Evolutionary conservation across 164 flowering plant species (phyloP), one percentile per base, ranked within the genome.

Genomic region (Chimonanthus salicifolius): DNA sequence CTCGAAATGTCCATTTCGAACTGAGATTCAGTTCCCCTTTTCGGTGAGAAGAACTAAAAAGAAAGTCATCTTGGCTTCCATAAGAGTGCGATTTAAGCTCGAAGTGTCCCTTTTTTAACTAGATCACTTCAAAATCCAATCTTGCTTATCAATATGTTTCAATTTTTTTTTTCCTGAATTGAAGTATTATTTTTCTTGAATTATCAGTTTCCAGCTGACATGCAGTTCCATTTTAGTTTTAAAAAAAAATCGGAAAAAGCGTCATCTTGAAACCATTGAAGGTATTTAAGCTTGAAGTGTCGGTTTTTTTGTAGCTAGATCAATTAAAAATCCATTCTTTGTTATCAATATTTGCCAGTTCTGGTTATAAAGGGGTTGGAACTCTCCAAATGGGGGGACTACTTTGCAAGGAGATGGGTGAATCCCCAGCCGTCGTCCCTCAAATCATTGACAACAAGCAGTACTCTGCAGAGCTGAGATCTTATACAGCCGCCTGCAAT

Each of bases 401-500:
- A 78, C 70, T 58, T 43, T 64, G 76, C 16, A 74, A 78, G 66
- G 8, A 47, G 64, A 3, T 21, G 73, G 58, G 49, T 75, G 58
- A 66, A 70, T 33, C 33, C 33, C 33, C 33, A 33, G 33, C 33
- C 33, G 33, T 33, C 33, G 0, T 33, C 33, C 33, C 33, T 33
- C 33, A 33, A 33, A 33, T 33, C 33, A 33, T 33, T 33, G 33
- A 33, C 33, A 33, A 33, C 33, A 33, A 1, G 33, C 33, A 33
- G 33, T 46, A 67, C 70, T 66, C 81, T 2, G 80, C 86, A 9
- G 91, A 85, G 69, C 73, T 91, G 71, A 82, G 76, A 72, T 85
- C 89, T 0, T 92, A 94, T 64, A 87, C 84, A 71, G 82, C 83
- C 13, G 96, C 88, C 4, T 90, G 96, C 79, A 77, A 62, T 48